A percentile compares a stretch with the other conserved stretches of the same genome.
Conservation (phyloP, 179 eudicot genomes). For the Camellia oleifera region DNA sequence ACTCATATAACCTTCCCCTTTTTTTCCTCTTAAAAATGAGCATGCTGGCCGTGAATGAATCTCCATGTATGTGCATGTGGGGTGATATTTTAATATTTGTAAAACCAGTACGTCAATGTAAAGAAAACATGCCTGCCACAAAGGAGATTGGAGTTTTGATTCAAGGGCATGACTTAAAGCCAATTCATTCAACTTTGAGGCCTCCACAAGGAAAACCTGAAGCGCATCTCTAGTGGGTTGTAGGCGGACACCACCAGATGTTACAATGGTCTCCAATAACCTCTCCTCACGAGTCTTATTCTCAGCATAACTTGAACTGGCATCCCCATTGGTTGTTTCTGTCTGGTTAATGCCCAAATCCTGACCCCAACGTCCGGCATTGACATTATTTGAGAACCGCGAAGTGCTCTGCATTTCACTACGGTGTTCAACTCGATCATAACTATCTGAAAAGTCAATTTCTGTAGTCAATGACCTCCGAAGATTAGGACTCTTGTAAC, state of each 20-base stretch:
- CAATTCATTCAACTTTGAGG: slow-evolving; percentile 78
- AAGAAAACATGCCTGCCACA: slow-evolving; percentile 71
- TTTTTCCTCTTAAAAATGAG: background rate
- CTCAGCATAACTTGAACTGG: slow-evolving; percentile 39
- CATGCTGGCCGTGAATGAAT: background rate
- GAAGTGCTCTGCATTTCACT: slow-evolving; percentile 43
- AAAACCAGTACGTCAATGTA: slow-evolving; percentile 19
- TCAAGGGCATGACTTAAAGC: slow-evolving; percentile 73
- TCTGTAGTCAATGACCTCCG: slow-evolving; percentile 78
- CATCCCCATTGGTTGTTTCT: slow-evolving; percentile 50
- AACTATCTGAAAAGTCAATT: slow-evolving; percentile 50
- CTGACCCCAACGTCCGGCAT: slow-evolving; percentile 72
- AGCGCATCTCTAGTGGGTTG: slow-evolving; percentile 96
- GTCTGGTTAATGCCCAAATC: slow-evolving; percentile 34
- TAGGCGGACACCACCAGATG: slow-evolving; percentile 90
- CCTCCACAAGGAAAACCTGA: slow-evolving; percentile 77
- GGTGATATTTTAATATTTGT: background rate
- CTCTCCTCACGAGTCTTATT: slow-evolving; percentile 82
- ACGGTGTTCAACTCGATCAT: slow-evolving; percentile 42
- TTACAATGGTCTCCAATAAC: slow-evolving; percentile 87
- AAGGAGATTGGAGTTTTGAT: slow-evolving; percentile 69
- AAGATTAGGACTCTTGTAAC: slow-evolving; percentile 78
- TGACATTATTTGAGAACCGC: slow-evolving; percentile 37
- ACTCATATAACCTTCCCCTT: background rate
- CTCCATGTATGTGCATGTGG: background rate